A percentile compares a stretch with the other conserved stretches of the same genome.
These are phyloP conservation scores for Akebia trifoliata DNA, from an alignment of 164 flowering plant genomes.

Conservation along the genomic window DNA sequence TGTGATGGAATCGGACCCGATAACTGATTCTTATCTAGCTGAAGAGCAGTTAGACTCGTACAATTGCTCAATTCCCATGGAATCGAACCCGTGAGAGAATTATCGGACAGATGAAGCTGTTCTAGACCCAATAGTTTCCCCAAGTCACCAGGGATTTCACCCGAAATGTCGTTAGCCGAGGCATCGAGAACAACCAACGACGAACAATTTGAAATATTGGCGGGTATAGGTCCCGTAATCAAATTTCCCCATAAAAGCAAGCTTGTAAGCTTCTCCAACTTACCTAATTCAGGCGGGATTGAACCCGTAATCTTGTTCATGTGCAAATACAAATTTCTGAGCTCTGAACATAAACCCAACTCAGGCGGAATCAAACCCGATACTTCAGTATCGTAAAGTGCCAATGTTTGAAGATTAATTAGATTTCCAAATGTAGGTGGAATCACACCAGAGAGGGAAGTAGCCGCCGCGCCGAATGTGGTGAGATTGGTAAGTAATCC, in stretches of 20 bases:
- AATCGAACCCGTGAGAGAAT: conserved; percentile 59
- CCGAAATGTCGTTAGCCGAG: conserved; percentile 72
- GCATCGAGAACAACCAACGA: conserved; percentile 75
- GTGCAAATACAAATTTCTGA: conserved; percentile 76
- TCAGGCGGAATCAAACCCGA: conserved; percentile 77
- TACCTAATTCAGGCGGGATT: conserved; percentile 70
- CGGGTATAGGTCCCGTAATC: conserved; percentile 61
- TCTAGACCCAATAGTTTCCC: conserved; percentile 67
- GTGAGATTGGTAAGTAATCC: conserved; percentile 75
- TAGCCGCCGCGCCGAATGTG: conserved; percentile 80
- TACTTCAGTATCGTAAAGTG: conserved; percentile 74
- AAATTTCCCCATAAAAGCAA: conserved; percentile 85
- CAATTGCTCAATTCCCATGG: conserved; percentile 81
- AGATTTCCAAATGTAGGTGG: conserved; percentile 74
- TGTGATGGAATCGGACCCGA: conserved; percentile 80
- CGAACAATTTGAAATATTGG: conserved; percentile 73
- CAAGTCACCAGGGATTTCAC: conserved; percentile 74
- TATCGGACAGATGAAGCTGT: conserved; percentile 87
- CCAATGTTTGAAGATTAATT: conserved; percentile 70
- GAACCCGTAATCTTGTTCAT: conserved; percentile 83
- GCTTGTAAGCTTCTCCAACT: conserved; percentile 77
- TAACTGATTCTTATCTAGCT: conserved; percentile 82
- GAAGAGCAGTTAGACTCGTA: conserved; percentile 68
- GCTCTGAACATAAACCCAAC: conserved; percentile 67
- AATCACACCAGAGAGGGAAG: conserved; percentile 67